Percentiles rank a stretch among this genome's conserved stretches.
Evolutionary conservation across 2,329 filamentous ascomycete genomes (phyloP).

Genomic region (Colletotrichum viniferum): DNA sequence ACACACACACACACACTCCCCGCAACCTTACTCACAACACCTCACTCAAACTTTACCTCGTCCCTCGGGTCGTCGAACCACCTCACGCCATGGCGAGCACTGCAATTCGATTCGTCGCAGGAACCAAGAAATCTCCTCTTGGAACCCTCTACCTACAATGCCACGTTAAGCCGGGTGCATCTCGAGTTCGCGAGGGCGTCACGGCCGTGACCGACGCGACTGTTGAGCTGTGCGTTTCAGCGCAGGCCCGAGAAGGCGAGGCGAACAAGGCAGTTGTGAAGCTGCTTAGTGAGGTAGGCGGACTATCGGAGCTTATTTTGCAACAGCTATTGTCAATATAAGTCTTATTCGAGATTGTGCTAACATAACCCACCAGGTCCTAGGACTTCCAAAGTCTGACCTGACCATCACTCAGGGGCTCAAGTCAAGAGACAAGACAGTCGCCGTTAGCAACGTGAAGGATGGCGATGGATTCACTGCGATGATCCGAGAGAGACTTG

Average conservation of each 20-base stretch:
- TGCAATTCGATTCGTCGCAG: conserved; percentile 52
- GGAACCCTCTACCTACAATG: conserved; percentile 64
- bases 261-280: conserved; percentile 70
- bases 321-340: background rate
- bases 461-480: conserved; percentile 34
- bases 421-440: conserved; percentile 69
- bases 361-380: conserved; percentile 47
- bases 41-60: background rate
- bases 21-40: background rate
- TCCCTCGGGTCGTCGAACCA: background rate
- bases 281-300: conserved; percentile 61
- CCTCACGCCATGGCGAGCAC: background rate
- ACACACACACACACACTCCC: no score
- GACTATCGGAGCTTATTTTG: background rate
- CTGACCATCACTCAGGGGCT: conserved; percentile 65
- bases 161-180: conserved; percentile 70
- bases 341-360: background rate
- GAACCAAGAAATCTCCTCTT: conserved; percentile 48
- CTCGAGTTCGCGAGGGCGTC: conserved; percentile 66
- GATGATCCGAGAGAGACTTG: conserved; percentile 25
- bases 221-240: conserved; percentile 70
- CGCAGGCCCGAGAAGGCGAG: conserved; percentile 69
- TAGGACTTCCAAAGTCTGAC: conserved; percentile 67
- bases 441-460: conserved; percentile 44
- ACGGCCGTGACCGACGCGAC: conserved; percentile 56